Evolutionary conservation across 352 stramenopile species (phyloP), one percentile per base, ranked within the genome.

Genomic region (Phytophthora tentaculata): DNA sequence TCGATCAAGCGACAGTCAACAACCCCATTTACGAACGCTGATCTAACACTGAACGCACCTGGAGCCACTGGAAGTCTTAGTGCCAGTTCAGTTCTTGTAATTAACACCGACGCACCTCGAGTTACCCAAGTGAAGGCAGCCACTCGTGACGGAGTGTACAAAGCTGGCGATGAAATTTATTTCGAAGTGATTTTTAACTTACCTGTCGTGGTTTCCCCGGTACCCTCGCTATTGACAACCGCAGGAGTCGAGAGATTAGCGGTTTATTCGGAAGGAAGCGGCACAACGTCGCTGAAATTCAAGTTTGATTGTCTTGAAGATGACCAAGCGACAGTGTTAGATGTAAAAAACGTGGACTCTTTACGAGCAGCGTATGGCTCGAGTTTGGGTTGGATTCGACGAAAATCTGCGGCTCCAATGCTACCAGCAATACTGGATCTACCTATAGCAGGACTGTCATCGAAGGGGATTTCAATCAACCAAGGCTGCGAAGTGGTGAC

Each of bases 71-170:
- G 67, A 24, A 91, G 83, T 45, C 72, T 93, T 0, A 66, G 78
- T 7, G 61, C 53, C 2, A 71, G 5, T 37, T 48, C 83, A 0
- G 29, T 22, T 0, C 57, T 91, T n/a, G 71, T 83, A 16, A 67
- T 93, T 23, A 85, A 91, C 35, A 89, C 79, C 0, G 52, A 76
- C n/a, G 50, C 62, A 0, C 84, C 84, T 2, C 67, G 53, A 13
- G 73, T 93, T 3, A 37, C 83, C 0, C 69, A 81, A 58, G 71
- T 83, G 0, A 82, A 70, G 26, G n/a, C 77, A 1, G 62, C 90
- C 37, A 89, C 84, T 8, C 73, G 83, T 1, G 76, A 88, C 23
- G 84, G 81, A 12, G 79, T 91, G 19, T 93, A 93, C 61, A 76
- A 73, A 43, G 68, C 61, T 19, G 79, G 69, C 2, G 78, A 93